phyloP scores from a whole-genome alignment of 495 filamentous ascomycete genomes.

The Talaromyces proteolyticus region DNA sequence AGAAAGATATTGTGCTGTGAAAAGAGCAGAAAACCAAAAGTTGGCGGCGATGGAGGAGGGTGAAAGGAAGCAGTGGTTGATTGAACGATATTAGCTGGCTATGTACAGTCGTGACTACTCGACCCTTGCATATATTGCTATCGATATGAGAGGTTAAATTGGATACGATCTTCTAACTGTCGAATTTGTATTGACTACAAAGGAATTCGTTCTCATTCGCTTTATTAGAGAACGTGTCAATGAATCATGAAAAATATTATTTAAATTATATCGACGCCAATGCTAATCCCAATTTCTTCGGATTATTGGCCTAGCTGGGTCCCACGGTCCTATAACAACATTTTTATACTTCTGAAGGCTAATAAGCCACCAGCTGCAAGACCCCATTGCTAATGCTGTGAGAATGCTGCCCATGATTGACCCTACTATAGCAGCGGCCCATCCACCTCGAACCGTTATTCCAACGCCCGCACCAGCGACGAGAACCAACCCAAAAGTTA shows the following conservation, averaged over 20 bases:
- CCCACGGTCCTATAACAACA: constrained; percentile 97
- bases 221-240: too few relatives aligned
- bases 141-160: too few relatives aligned
- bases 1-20: constrained; percentile 52
- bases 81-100: constrained; percentile 33
- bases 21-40: constrained; percentile 46
- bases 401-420: constrained; percentile 66
- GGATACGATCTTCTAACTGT: too few relatives aligned
- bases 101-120: not conserved
- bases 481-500: constrained; percentile 75
- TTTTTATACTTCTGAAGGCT: constrained; percentile 98
- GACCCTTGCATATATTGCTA: too few relatives aligned
- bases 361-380: constrained; percentile 97
- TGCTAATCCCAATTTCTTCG: constrained; percentile 51
- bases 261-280: not conserved
- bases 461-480: constrained; percentile 75
- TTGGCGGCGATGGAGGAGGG: constrained; percentile 45
- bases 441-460: constrained; percentile 65
- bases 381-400: constrained; percentile 76
- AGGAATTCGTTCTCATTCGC: too few relatives aligned
- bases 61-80: constrained; percentile 48
- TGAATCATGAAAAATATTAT: not conserved
- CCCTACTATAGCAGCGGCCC: constrained; percentile 65
- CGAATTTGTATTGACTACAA: too few relatives aligned
- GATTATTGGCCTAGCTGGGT: constrained; percentile 84